phyloP scores from a whole-genome alignment of 2,329 filamentous ascomycete genomes.

The Scedosporium apiospermum region DNA sequence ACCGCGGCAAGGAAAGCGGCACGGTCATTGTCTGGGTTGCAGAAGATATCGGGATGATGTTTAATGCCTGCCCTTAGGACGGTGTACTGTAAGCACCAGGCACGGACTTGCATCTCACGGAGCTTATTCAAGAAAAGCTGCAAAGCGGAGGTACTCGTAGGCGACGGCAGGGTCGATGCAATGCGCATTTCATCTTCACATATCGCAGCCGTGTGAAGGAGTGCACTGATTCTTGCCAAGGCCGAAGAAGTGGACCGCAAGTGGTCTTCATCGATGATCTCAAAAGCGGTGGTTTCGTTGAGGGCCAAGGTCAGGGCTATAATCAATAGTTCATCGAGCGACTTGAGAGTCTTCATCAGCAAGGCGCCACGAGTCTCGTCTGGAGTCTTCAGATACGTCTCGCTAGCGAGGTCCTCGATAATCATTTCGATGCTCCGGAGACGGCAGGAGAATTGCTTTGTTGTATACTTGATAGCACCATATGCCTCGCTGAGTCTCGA shows the following conservation, averaged over 20 bases:
- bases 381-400: slow-evolving; percentile 52
- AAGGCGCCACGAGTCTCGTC: slow-evolving; percentile 57
- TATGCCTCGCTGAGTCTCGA: slow-evolving; percentile 86
- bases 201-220: slow-evolving; percentile 71
- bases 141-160: slow-evolving; percentile 43
- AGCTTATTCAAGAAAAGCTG: slow-evolving; percentile 55
- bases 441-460: slow-evolving; percentile 82
- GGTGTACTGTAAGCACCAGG: slow-evolving; percentile 81
- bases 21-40: slow-evolving; percentile 59
- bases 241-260: slow-evolving; percentile 63
- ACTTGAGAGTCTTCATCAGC: slow-evolving; percentile 68
- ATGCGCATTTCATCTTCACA: slow-evolving; percentile 81
- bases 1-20: slow-evolving; percentile 73
- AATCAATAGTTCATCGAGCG: slow-evolving; percentile 66
- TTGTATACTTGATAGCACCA: slow-evolving; percentile 69
- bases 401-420: slow-evolving; percentile 49
- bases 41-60: slow-evolving; percentile 56
- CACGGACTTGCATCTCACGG: slow-evolving; percentile 76
- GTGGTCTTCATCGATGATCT: slow-evolving; percentile 75
- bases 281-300: slow-evolving; percentile 61
- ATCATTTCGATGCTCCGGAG: slow-evolving; percentile 81
- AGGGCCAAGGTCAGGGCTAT: slow-evolving; percentile 61
- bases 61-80: slow-evolving; percentile 65
- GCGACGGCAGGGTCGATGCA: slow-evolving; percentile 55
- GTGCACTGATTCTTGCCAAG: slow-evolving; percentile 59